Evolutionary conservation across 768 basidiomycete species (phyloP).

Genomic region (Trametes coccinea): DNA sequence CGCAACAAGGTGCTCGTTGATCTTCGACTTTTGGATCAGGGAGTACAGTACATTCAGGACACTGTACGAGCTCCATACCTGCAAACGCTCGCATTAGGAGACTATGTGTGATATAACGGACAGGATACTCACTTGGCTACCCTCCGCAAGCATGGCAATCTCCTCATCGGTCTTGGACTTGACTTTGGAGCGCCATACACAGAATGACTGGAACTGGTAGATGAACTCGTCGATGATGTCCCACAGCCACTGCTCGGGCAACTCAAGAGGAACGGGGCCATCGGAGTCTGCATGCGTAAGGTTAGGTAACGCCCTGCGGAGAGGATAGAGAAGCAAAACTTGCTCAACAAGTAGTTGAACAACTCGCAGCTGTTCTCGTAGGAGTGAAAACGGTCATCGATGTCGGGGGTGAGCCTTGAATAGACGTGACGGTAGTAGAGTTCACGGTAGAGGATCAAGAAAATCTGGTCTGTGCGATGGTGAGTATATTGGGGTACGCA

Average conservation of each 20-base stretch:
- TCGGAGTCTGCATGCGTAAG: conserved; percentile 69
- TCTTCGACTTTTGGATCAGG: conserved; percentile 94
- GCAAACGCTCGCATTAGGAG: conserved; percentile 5
- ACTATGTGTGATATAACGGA: not conserved
- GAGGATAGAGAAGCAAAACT: conserved; percentile 31
- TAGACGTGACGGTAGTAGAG: conserved; percentile 95
- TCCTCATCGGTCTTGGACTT: conserved; percentile 91
- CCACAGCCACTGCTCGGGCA: conserved; percentile 98
- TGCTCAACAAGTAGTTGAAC: conserved; percentile 96
- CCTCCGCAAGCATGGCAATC: conserved; percentile 75
- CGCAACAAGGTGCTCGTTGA: conserved; percentile 90
- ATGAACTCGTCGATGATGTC: conserved; percentile 97
- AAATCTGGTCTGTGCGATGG: conserved; percentile 73
- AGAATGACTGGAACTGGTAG: conserved; percentile 97
- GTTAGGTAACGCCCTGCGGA: not conserved
- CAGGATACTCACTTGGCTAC: conserved; percentile 48
- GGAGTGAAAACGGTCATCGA: conserved; percentile 97
- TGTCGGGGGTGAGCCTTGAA: conserved; percentile 90
- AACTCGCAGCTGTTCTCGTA: conserved; percentile 98
- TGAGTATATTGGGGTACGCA: not conserved
- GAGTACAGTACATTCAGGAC: conserved; percentile 98
- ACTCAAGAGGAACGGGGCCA: conserved; percentile 87
- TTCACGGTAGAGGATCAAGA: conserved; percentile 95
- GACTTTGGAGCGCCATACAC: conserved; percentile 84
- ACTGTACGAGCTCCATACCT: conserved; percentile 98